Percentiles rank a stretch among this genome's conserved stretches.
Evolutionary conservation across 2,329 filamentous ascomycete genomes (phyloP).

Genomic region (Mariannaea sp.): DNA sequence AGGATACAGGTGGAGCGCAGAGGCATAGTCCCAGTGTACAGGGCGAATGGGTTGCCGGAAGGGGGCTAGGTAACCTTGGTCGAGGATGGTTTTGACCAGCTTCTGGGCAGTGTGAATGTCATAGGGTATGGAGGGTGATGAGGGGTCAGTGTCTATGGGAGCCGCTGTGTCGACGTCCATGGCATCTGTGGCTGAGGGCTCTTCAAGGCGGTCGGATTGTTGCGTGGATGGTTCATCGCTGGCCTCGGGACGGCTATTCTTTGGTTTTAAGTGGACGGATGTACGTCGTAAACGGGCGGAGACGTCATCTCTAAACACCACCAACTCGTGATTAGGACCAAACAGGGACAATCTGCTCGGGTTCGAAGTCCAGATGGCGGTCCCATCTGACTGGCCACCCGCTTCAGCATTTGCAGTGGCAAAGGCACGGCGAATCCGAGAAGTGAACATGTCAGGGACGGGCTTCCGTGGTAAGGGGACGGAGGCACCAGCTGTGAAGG

Average conservation of each 20-base stretch:
- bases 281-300: constrained; percentile 77
- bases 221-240: constrained; percentile 36
- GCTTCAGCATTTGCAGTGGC: constrained; percentile 75
- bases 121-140: constrained; percentile 49
- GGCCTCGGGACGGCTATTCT: constrained; percentile 42
- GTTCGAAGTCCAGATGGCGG: constrained; percentile 87
- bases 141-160: constrained; percentile 37
- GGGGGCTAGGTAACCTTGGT: constrained; percentile 86
- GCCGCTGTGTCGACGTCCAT: constrained; percentile 49
- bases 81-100: constrained; percentile 87
- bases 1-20: constrained; percentile 81
- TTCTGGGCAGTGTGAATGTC: constrained; percentile 68
- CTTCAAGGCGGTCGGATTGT: constrained; percentile 16
- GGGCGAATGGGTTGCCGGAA: constrained; percentile 82
- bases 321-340: constrained; percentile 84
- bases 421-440: constrained; percentile 80
- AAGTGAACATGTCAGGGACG: constrained; percentile 90
- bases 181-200: constrained; percentile 35
- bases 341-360: constrained; percentile 83
- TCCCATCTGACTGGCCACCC: constrained; percentile 53
- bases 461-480: constrained; percentile 70
- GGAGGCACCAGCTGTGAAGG: constrained; percentile 77
- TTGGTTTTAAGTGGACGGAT: constrained; percentile 69
- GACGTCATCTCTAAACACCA: constrained; percentile 86
- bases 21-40: constrained; percentile 86